Evolutionary conservation across 352 stramenopile species (phyloP).

Genomic region (Phytophthora fragariaefolia): DNA sequence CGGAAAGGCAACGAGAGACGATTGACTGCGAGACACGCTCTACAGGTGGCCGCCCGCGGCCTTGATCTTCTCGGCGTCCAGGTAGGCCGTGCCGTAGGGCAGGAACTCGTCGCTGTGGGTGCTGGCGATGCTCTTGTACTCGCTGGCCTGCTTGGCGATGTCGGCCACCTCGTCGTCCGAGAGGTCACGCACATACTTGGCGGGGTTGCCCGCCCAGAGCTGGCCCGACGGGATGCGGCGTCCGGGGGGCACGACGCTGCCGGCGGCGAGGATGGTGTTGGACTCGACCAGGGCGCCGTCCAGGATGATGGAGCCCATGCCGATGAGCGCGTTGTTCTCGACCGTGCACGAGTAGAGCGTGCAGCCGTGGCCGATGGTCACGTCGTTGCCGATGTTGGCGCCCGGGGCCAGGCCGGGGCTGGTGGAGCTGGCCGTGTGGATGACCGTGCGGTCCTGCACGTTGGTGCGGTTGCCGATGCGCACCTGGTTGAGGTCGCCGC

Average conservation of each 20-base stretch:
- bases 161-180: constrained; percentile 93
- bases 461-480: constrained; percentile 97
- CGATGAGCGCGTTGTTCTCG: constrained; percentile 96
- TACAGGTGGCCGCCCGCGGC: constrained; percentile 81
- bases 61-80: constrained; percentile 90
- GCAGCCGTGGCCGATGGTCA: constrained; percentile 95
- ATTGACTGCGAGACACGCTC: constrained; percentile 32
- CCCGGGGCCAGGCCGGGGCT: constrained; percentile 80
- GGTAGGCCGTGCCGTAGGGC: constrained; percentile 89
- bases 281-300: constrained; percentile 93
- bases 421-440: constrained; percentile 91
- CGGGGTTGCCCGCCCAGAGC: constrained; percentile 97
- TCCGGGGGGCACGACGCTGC: constrained; percentile 92
- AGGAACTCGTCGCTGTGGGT: constrained; percentile 92
- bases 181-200: constrained; percentile 94
- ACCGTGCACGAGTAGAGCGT: constrained; percentile 97
- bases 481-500: constrained; percentile 92
- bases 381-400: constrained; percentile 95
- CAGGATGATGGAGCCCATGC: constrained; percentile 95
- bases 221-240: constrained; percentile 92
- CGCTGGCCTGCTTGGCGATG: constrained; percentile 85
- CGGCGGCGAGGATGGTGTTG: constrained; percentile 95
- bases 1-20: constrained; percentile 12
- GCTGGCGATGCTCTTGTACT: constrained; percentile 86
- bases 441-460: constrained; percentile 96